phyloP scores from a whole-genome alignment of 2,329 filamentous ascomycete species.

The Atkinsonella texensis region DNA sequence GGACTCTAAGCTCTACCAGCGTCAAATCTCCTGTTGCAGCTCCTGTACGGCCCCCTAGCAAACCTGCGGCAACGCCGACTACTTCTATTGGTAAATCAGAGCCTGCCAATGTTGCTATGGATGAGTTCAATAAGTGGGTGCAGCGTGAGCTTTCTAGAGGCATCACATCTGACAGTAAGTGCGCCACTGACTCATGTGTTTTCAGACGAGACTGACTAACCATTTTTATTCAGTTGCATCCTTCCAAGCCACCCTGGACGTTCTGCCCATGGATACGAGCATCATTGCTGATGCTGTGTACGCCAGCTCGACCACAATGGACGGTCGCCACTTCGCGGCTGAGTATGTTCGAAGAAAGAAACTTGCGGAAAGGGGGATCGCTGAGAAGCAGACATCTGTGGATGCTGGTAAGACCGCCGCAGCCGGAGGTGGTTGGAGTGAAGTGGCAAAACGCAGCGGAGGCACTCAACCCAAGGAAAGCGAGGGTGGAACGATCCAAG shows the following conservation, averaged over 20 bases:
- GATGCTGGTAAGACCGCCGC: conserved; percentile 33
- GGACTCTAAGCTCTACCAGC: conserved; percentile 30
- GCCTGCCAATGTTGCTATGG: conserved; percentile 46
- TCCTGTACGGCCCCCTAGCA: conserved; percentile 37
- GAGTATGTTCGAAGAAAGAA: conserved; percentile 91
- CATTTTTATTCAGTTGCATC: conserved; percentile 53
- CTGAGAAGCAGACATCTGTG: conserved; percentile 57
- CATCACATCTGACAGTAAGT: conserved; percentile 45
- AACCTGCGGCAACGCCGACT: conserved; percentile 32
- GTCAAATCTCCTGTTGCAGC: conserved; percentile 31
- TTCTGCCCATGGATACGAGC: conserved; percentile 63
- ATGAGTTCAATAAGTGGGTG: conserved; percentile 93
- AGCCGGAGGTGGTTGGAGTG: conserved; percentile 69
- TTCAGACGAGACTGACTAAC: not conserved
- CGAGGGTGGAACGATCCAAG: conserved; percentile 28
- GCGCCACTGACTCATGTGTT: conserved; percentile 18
- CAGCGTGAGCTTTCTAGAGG: conserved; percentile 63
- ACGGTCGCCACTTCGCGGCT: conserved; percentile 84
- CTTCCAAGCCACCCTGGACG: conserved; percentile 65
- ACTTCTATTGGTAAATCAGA: conserved; percentile 27
- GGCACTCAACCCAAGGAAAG: conserved; percentile 29
- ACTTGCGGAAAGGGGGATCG: conserved; percentile 81
- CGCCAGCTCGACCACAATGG: conserved; percentile 74
- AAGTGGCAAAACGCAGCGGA: conserved; percentile 88
- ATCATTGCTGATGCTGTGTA: conserved; percentile 89